These are phyloP conservation scores for Venturia pyrina DNA, from an alignment of 2,329 filamentous ascomycete species.

Conservation along the genomic window DNA sequence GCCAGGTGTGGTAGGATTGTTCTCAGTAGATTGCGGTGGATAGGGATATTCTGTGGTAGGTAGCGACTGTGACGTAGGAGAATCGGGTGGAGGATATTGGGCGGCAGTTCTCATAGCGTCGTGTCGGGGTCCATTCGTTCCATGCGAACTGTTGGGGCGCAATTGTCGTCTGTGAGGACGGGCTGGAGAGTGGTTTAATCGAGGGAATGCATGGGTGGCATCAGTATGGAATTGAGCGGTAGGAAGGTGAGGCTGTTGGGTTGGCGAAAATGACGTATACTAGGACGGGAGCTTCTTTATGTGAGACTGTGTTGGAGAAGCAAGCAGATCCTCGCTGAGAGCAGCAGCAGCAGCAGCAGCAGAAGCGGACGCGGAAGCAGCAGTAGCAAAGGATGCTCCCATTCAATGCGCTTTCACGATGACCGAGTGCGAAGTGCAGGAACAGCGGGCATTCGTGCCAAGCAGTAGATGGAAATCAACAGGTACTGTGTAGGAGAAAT, in stretches of 20 bases:
- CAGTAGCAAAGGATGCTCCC: neutral
- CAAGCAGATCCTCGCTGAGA: too few relatives aligned
- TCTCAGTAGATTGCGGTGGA: neutral
- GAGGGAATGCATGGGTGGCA: neutral
- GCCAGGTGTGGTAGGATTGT: neutral
- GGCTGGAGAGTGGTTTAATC: neutral
- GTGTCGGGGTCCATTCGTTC: neutral
- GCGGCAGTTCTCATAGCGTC: slow-evolving; percentile 3
- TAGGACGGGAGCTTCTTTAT: neutral
- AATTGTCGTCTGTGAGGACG: neutral
- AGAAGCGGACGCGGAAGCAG: neutral
- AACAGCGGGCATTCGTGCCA: too few relatives aligned
- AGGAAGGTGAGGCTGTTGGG: neutral
- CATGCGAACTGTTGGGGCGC: neutral
- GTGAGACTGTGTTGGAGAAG: neutral
- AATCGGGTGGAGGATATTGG: neutral
- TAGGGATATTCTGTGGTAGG: neutral
- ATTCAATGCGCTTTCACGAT: too few relatives aligned
- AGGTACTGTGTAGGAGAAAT: neutral
- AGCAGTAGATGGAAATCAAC: neutral
- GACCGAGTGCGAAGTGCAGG: too few relatives aligned
- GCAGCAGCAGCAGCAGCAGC: neutral
- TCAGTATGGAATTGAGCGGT: neutral
- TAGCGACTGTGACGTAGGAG: neutral
- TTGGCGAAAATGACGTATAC: neutral